Base-by-base conservation (phyloP, 23 red algal genomes). In the Cyanidium caldarium region DNA sequence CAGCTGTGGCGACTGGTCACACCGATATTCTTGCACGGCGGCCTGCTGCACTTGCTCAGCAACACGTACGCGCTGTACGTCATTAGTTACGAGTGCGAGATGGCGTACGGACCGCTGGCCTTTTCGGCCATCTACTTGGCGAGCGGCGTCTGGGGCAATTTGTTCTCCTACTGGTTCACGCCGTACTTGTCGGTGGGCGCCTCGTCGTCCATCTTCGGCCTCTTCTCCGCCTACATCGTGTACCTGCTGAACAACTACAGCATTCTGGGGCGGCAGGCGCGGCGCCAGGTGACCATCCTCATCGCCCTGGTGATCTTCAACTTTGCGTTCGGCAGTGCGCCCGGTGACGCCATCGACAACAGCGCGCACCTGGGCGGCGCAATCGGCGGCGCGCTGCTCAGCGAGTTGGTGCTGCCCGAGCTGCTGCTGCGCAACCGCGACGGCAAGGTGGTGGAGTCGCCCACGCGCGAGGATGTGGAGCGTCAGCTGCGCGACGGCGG, bases 11-110 rank as follows among this genome's bases (percentile, higher is more conserved):
- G 90, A 39, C 66, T 95, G 29, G 57, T 84, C 26, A 87, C 90
- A 0, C 80, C 90, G 37, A 95, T 95, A 68, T 95, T 95, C 72
- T 40, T 95, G 40, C 90, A 95, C 44, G 90, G 77, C 17, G 77
- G 73, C 33, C 38, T 80, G 31, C 71, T 69, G 33, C 90, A 95
- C 41, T 56, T 95, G 31, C 42, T 78, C 17, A 67, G 79, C 41
- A 95, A 95, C 68, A 73, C 57, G 14, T 85, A 82, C 42, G 81
- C 76, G 12, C 51, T 88, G 39, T 77, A 87, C 61, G 82, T 78
- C 2, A 80, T 86, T 1, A 82, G 90, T 3, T 77, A 82, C 37
- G 66, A 72, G n/a, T 82, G 79, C 0, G 90, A 95, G 44, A 73
- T 72, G 3, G 79, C 73, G 70, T 95, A 86, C 78, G 90, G 90